Conservation (phyloP, 78 protist species). For the slime mould (Dictyostelium discoideum) region DNA sequence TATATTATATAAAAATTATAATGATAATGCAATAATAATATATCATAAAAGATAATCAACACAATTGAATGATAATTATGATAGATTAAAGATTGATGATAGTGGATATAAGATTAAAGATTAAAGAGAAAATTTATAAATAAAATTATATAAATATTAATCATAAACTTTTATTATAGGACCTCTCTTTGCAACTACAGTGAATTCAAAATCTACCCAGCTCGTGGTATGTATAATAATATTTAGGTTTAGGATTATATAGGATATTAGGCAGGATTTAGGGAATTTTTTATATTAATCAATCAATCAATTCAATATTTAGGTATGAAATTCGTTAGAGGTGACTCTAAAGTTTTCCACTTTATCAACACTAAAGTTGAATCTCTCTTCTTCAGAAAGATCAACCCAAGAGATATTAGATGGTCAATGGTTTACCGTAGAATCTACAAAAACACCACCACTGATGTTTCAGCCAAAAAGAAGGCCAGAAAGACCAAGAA, state of each 20-base stretch:
- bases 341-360: constrained; percentile 77
- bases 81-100: neutral
- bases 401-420: constrained; percentile 88
- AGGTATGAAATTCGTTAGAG: constrained; percentile 9
- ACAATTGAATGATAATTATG: neutral
- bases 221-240: constrained; percentile 56
- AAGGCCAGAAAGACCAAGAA: constrained; percentile 68
- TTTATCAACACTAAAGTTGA: constrained; percentile 86
- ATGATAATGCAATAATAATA: too few species aligned
- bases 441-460: constrained; percentile 78
- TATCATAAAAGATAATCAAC: neutral
- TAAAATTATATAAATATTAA: neutral
- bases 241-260: neutral
- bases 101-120: neutral
- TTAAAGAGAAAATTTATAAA: neutral
- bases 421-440: constrained; percentile 89
- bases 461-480: constrained; percentile 77
- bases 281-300: constrained; percentile 39
- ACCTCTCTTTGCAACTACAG: constrained; percentile 67
- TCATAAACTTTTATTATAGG: constrained; percentile 1
- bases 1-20: neutral
- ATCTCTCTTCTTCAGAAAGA: constrained; percentile 83
- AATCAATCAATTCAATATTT: neutral
- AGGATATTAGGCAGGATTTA: constrained; percentile 60
- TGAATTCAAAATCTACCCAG: constrained; percentile 85